Conservation (phyloP, 805 yeast genomes). For the Metschnikowia kunwiensis region DNA sequence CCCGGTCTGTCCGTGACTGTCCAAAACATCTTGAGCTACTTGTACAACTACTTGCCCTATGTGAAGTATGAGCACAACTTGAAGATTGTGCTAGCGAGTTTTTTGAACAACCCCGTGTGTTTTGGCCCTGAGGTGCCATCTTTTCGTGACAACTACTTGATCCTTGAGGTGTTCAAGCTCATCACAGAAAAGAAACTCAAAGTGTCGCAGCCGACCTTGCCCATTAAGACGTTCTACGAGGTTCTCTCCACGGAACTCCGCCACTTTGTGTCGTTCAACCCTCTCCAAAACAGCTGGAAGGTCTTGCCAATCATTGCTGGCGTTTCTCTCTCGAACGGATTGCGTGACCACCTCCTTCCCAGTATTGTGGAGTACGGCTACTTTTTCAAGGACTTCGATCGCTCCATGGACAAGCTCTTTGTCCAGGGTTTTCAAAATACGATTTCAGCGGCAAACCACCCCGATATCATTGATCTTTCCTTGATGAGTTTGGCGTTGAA, state of each 20-base stretch:
- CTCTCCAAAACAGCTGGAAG: slow-evolving; percentile 40
- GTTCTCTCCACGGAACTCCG: slow-evolving; percentile 33
- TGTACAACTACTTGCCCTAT: slow-evolving; percentile 51
- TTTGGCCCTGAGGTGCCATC: slow-evolving; percentile 18
- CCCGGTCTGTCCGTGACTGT: slow-evolving; percentile 35
- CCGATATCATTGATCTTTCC: slow-evolving; percentile 28
- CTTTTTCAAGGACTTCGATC: slow-evolving; percentile 38
- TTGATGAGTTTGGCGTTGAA: slow-evolving; percentile 36
- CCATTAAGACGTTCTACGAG: slow-evolving; percentile 43
- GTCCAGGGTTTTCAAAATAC: slow-evolving; percentile 24
- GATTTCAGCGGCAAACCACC: slow-evolving; percentile 20
- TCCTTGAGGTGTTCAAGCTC: slow-evolving; percentile 48
- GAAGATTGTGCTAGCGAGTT: slow-evolving; percentile 40
- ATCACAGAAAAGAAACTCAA: slow-evolving; percentile 44
- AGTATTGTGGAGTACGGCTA: slow-evolving; percentile 26
- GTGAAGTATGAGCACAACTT: slow-evolving; percentile 48
- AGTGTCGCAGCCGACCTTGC: slow-evolving; percentile 47
- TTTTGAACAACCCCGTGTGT: slow-evolving; percentile 42
- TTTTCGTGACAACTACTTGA: slow-evolving; percentile 33
- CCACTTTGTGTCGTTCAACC: slow-evolving; percentile 31
- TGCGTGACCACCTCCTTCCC: slow-evolving; percentile 31
- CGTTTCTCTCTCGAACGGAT: slow-evolving; percentile 33
- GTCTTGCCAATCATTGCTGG: slow-evolving; percentile 49
- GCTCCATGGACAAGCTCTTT: slow-evolving; percentile 27
- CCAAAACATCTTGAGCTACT: slow-evolving; percentile 40